Base-by-base conservation (phyloP, 192 early-diverging fungal genomes). In the Podila horticola region DNA sequence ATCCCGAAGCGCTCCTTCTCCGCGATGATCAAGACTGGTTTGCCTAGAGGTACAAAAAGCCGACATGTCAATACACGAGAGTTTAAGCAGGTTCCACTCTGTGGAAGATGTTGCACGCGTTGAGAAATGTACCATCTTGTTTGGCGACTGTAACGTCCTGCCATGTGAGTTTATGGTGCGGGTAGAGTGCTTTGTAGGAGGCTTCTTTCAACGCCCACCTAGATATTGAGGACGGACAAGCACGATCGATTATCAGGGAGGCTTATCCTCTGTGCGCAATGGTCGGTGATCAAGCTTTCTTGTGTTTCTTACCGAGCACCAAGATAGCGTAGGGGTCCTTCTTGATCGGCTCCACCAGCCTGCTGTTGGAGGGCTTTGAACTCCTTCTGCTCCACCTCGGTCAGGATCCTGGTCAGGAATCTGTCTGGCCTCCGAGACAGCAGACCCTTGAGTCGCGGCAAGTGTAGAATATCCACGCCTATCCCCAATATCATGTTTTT, bases 141-240 rank as follows among this genome's bases (percentile, higher is more conserved):
- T 92, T 92, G 11, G 66, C 51, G 3, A 93, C 72, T 49, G 83
- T 72, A 5, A 95, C 87, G 51, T 95, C 90, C 59, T 89, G 86
- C 90, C 91, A 94, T 11, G 77, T 79, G 31, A 93, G 74, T 26
- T 73, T 71, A 28, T 84, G 82, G 17, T 82, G 66, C 24, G 92
- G 92, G 63, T 84, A 92, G 31, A 93, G 52, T 20, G 93, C 93
- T 74, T 95, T 95, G 74, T 89, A 94, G 0, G 86, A 82, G 2
- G 93, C 92, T 69, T 95, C 94, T 74, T 95, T 95, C 41, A 88
- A 63, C 29, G 90, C 88, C 90, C 92, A 95, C 36, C 92, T 88
- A 73, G 24, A 24, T 30, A 34, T 26, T 30, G 34, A 59, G 48
- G 5, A 66, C 5, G 29, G 51, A 58, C 8, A 41, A 34, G 68